These are phyloP conservation scores for Aspergillus campestris DNA, from an alignment of 495 filamentous ascomycete genomes.

Conservation along the genomic window DNA sequence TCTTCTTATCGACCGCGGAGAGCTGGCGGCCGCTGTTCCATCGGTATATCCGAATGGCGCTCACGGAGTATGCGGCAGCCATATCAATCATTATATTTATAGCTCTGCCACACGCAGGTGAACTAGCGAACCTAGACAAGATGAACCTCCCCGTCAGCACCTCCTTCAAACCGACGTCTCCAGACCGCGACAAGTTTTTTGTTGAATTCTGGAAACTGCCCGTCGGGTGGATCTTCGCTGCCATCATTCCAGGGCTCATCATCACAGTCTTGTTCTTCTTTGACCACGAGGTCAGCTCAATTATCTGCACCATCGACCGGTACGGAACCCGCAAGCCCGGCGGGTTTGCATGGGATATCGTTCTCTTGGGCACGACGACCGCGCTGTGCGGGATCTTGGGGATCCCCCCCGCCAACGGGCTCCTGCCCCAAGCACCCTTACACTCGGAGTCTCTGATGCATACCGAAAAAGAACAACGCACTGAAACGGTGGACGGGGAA, in stretches of 20 bases:
- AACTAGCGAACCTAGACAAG: constrained; percentile 53
- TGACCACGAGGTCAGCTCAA: constrained; percentile 68
- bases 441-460: constrained; percentile 62
- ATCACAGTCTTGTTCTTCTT: constrained; percentile 68
- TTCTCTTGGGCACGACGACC: constrained; percentile 59
- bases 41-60: constrained; percentile 54
- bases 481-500: constrained; percentile 27
- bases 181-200: constrained; percentile 50
- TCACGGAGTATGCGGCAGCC: constrained; percentile 62
- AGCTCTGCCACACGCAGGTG: constrained; percentile 56
- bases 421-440: constrained; percentile 61
- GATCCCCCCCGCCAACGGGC: constrained; percentile 61
- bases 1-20: constrained; percentile 55
- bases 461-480: constrained; percentile 34
- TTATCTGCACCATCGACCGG: constrained; percentile 60
- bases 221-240: constrained; percentile 52
- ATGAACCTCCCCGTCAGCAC: constrained; percentile 51
- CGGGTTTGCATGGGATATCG: constrained; percentile 64
- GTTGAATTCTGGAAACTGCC: constrained; percentile 60
- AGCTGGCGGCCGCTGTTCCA: constrained; percentile 60
- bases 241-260: constrained; percentile 57
- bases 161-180: constrained; percentile 50
- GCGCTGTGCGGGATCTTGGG: constrained; percentile 61
- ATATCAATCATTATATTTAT: constrained; percentile 65
- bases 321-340: constrained; percentile 60